phyloP scores from a whole-genome alignment of 139 green algal genomes.

The Ulvella scutata region DNA sequence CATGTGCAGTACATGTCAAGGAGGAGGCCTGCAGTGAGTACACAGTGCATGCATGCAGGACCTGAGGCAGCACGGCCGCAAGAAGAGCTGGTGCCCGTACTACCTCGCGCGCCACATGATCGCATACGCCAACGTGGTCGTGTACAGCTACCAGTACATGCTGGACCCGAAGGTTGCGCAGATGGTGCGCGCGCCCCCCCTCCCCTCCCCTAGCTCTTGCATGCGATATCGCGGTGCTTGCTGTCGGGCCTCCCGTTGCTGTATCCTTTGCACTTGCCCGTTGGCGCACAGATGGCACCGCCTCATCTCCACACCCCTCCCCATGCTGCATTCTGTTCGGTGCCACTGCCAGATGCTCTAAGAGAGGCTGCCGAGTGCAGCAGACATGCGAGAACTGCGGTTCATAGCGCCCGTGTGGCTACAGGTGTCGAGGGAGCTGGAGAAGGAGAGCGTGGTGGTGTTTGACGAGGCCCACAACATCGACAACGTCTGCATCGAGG shows the following conservation, averaged over 20 bases:
- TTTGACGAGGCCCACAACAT: conserved; percentile 99
- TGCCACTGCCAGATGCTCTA: no score
- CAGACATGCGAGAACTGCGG: no score
- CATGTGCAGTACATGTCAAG: no score
- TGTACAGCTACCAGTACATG: conserved; percentile 99
- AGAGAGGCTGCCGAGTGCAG: no score
- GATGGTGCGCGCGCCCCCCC: conserved; percentile 35
- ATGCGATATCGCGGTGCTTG: no score
- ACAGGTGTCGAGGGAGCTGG: conserved; percentile 78
- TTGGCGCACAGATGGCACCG: no score
- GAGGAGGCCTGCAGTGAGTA: no score
- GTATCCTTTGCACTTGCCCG: no score
- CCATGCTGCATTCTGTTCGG: no score
- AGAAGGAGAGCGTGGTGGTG: conserved; percentile 93
- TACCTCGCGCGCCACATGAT: conserved; percentile 96
- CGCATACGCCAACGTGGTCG: conserved; percentile 86
- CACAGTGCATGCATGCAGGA: no score
- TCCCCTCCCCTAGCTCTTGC: neutral
- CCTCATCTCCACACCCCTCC: no score
- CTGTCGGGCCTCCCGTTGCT: no score
- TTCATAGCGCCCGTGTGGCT: neutral
- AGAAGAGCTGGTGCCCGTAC: conserved; percentile 94
- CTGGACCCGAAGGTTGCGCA: conserved; percentile 84
- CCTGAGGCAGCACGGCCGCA: conserved; percentile 66
- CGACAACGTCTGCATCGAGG: conserved; percentile 99